Conservation (phyloP, 495 filamentous ascomycete genomes). For the Aspergillus leporis region DNA sequence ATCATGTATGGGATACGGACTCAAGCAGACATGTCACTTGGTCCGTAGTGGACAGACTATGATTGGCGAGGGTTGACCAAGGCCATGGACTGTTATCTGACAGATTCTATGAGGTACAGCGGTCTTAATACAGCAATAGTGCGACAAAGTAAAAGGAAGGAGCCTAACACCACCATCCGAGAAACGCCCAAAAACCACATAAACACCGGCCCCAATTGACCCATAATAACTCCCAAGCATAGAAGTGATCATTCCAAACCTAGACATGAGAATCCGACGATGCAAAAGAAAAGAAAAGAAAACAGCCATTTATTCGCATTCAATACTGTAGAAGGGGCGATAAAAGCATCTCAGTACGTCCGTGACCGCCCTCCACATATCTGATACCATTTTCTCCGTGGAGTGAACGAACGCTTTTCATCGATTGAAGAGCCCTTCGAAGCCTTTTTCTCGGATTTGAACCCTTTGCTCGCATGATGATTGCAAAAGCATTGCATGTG, state of each 20-base stretch:
- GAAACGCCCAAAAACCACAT: neutral
- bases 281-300: constrained; percentile 12
- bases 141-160: neutral
- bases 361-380: constrained; percentile 31
- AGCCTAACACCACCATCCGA: neutral
- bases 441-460: constrained; percentile 37
- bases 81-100: neutral
- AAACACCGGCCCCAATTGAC: neutral
- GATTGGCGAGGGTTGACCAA: neutral
- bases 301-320: neutral
- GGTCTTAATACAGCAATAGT: neutral
- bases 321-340: neutral
- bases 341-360: constrained; percentile 7
- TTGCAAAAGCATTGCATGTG: constrained; percentile 51
- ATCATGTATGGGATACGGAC: neutral
- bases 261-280: neutral
- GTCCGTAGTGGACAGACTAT: neutral
- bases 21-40: neutral
- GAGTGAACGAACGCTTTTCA: constrained; percentile 32
- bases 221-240: neutral
- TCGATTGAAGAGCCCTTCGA: constrained; percentile 29
- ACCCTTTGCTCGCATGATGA: constrained; percentile 39
- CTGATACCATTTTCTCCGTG: constrained; percentile 39
- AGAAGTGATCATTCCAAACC: neutral
- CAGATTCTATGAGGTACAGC: neutral